phyloP scores from a whole-genome alignment of 2,329 filamentous ascomycete genomes.

The Endocalyx cinctus region DNA sequence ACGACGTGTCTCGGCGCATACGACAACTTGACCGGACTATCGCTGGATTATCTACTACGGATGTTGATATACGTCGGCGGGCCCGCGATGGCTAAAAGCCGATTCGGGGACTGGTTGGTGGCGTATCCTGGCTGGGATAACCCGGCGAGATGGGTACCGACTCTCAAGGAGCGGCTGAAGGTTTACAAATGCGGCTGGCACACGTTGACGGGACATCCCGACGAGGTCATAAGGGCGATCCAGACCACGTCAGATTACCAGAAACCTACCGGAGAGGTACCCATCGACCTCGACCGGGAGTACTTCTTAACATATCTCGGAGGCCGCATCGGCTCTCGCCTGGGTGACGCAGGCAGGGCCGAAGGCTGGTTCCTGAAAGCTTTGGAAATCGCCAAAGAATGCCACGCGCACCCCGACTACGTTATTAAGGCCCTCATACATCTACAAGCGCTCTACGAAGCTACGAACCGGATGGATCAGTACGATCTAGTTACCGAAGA shows the following conservation, averaged over 20 bases:
- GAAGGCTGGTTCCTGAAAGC: constrained; percentile 13
- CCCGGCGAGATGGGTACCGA: constrained; percentile 5
- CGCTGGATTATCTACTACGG: constrained; percentile 14
- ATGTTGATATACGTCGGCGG: constrained; percentile 10
- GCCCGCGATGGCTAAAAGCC: constrained; percentile 7
- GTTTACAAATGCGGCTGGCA: background rate
- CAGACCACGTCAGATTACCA: constrained; percentile 7
- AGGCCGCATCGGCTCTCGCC: constrained; percentile 11
- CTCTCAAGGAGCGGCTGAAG: constrained; percentile 6
- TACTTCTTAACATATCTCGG: constrained; percentile 11
- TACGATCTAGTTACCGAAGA: constrained; percentile 6
- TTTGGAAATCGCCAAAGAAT: constrained; percentile 5
- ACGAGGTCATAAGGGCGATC: background rate
- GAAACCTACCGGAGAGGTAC: constrained; percentile 1
- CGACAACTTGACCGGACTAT: constrained; percentile 13
- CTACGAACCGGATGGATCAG: constrained; percentile 8
- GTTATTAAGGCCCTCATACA: constrained; percentile 8
- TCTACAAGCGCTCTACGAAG: constrained; percentile 11
- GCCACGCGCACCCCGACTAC: constrained; percentile 6
- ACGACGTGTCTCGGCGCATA: constrained; percentile 10
- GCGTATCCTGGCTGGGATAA: constrained; percentile 11
- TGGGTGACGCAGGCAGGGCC: constrained; percentile 11
- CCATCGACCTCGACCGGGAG: constrained; percentile 4
- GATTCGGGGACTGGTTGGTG: constrained; percentile 10
- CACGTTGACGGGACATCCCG: background rate